A percentile compares a stretch with the other conserved stretches of the same genome.
Conservation (phyloP, 2,329 filamentous ascomycete species). For the Blumeria graminis region DNA sequence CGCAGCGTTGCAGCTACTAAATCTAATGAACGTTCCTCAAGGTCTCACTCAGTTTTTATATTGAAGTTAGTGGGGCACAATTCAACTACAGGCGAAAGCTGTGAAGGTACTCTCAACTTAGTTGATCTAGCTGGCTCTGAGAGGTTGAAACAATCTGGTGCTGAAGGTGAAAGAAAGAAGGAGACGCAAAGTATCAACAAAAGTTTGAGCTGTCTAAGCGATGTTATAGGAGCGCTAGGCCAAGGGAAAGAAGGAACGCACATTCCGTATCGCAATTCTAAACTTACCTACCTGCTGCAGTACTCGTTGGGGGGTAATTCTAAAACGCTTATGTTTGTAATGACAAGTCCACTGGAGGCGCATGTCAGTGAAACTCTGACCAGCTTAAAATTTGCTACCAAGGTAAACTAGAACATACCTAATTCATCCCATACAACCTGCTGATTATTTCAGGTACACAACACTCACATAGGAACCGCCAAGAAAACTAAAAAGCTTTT, state of each 20-base stretch:
- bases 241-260: conserved; percentile 54
- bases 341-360: conserved; percentile 78
- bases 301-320: conserved; percentile 86
- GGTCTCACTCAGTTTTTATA: conserved; percentile 91
- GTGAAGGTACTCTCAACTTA: conserved; percentile 82
- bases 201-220: conserved; percentile 71
- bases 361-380: conserved; percentile 85
- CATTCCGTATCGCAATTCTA: conserved; percentile 87
- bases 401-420: conserved; percentile 29
- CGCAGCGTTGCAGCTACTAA: conserved; percentile 90
- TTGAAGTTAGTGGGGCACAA: conserved; percentile 57
- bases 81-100: conserved; percentile 47
- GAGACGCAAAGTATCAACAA: conserved; percentile 98
- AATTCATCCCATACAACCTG: conserved; percentile 6
- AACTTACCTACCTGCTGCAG: conserved; percentile 86
- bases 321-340: conserved; percentile 98
- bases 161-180: conserved; percentile 64
- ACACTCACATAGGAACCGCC: conserved; percentile 78
- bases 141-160: conserved; percentile 64
- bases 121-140: conserved; percentile 91
- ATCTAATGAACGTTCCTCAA: conserved; percentile 80
- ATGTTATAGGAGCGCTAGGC: conserved; percentile 86
- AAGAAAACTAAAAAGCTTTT: conserved; percentile 43
- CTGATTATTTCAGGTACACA: conserved; percentile 35
- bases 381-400: conserved; percentile 86